Base-by-base conservation (phyloP, 768 basidiomycete genomes). In the Lentinus brumalis region DNA sequence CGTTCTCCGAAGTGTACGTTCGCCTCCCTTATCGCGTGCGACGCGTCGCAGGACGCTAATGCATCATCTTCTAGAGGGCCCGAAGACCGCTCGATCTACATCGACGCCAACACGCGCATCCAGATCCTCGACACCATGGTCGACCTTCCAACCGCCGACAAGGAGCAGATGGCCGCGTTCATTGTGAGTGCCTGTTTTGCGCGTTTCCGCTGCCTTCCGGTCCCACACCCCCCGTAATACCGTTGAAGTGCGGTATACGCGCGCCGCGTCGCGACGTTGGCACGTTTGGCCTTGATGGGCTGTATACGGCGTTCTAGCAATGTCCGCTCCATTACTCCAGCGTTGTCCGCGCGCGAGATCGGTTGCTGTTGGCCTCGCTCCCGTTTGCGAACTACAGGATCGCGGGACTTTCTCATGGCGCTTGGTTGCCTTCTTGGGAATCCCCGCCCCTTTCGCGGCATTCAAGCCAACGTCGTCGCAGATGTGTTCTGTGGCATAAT, bases 61-160 rank as follows among this genome's bases (percentile, higher is more conserved):
- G 39, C 29, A 21, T 40, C 38, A 52, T 44, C 21, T 32, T 40
- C 45, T 59, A 73, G 72, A 4, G 69, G 68, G 7, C 71, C 70
- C 5, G 71, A 75, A 50, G 74, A 76, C 53, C 67, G 62, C 54
- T 79, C 80, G 38, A 74, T 78, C 64, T 78, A 74, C 65, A 78
- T 82, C 64, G 81, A 82, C 66, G 71, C 76, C 57, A 78, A 83
- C 66, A 82, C 91, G 5, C 88, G 91, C 60, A 94, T 95, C 54
- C 92, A 94, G 72, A 83, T 95, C 61, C 71, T 94, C 50, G 90
- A 93, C 67, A 87, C 89, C 26, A 87, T 95, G 79, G 75, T 85
- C 59, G 79, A 84, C 69, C 85, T 95, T 41, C 88, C 90, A 5
- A 82, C 86, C 54, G 75, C 81, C 18, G 77, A 82, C 59, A 81